phyloP scores from a whole-genome alignment of 371 early-diverging fungal species.

The Dinochytrium kinnereticum region DNA sequence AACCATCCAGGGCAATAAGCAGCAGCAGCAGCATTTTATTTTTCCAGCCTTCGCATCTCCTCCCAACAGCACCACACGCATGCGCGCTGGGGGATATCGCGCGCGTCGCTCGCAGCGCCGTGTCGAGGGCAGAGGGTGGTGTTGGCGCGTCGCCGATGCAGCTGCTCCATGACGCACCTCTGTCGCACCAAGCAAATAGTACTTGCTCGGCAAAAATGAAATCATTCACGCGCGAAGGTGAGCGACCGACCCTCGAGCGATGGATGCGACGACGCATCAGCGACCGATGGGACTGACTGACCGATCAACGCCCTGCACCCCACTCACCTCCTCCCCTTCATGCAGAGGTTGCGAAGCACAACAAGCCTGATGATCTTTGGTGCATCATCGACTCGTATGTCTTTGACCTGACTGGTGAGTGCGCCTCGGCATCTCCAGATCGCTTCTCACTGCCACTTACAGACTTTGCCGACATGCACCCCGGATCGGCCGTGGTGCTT shows the following conservation, averaged over 20 bases:
- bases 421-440: background rate
- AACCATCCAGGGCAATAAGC: no score
- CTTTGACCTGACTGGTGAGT: conserved; percentile 39
- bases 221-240: background rate
- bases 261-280: background rate
- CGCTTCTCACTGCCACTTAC: background rate
- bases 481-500: conserved; percentile 47
- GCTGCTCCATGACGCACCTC: background rate
- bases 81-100: no score
- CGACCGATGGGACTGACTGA: background rate
- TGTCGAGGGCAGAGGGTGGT: no score
- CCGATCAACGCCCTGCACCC: background rate
- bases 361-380: conserved; percentile 74
- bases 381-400: conserved; percentile 43
- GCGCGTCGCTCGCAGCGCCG: no score
- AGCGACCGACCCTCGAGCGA: no score
- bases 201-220: background rate
- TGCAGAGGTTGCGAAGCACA: conserved; percentile 62
- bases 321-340: background rate
- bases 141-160: no score
- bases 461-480: conserved; percentile 62
- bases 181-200: background rate
- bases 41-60: no score
- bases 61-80: no score
- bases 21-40: no score